phyloP scores from a whole-genome alignment of 768 basidiomycete genomes.

The Mycena alexandri region DNA sequence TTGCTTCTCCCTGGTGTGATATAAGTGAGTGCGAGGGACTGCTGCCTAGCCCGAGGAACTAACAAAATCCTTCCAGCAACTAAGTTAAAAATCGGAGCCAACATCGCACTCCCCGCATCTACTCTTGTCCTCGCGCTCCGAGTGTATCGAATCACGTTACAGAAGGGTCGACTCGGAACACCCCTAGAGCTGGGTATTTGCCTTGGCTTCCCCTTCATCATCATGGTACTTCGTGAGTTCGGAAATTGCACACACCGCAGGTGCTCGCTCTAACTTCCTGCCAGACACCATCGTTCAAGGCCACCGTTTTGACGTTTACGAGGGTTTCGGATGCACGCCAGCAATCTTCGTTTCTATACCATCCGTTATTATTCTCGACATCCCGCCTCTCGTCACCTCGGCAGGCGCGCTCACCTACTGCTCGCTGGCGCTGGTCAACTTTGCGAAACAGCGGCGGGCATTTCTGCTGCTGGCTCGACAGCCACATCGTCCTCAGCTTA shows the following conservation, averaged over 20 bases:
- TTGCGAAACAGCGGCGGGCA: background rate
- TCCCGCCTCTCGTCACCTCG: conserved; percentile 8
- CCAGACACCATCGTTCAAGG: conserved; percentile 23
- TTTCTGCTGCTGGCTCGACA: background rate
- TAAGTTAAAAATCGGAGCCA: conserved; percentile 56
- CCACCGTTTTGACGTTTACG: conserved; percentile 16
- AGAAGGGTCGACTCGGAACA: conserved; percentile 44
- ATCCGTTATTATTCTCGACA: conserved; percentile 6
- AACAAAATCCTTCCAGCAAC: conserved; percentile 49
- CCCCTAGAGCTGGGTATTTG: conserved; percentile 37
- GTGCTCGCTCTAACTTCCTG: background rate
- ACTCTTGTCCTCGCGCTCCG: conserved; percentile 50
- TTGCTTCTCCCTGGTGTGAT: conserved; percentile 59
- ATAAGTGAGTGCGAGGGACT: conserved; percentile 51
- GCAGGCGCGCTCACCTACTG: conserved; percentile 1
- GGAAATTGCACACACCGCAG: background rate
- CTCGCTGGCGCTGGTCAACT: conserved; percentile 7
- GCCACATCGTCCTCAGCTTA: background rate
- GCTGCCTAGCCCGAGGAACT: background rate
- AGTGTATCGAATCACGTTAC: conserved; percentile 48
- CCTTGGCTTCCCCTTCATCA: conserved; percentile 7
- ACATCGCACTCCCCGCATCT: conserved; percentile 60
- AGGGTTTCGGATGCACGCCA: conserved; percentile 18
- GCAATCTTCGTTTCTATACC: conserved; percentile 13
- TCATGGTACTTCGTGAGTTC: conserved; percentile 22